These are phyloP conservation scores for Pseudogymnoascus sp. DNA, from an alignment of 2,329 filamentous ascomycete genomes.

Conservation along the genomic window DNA sequence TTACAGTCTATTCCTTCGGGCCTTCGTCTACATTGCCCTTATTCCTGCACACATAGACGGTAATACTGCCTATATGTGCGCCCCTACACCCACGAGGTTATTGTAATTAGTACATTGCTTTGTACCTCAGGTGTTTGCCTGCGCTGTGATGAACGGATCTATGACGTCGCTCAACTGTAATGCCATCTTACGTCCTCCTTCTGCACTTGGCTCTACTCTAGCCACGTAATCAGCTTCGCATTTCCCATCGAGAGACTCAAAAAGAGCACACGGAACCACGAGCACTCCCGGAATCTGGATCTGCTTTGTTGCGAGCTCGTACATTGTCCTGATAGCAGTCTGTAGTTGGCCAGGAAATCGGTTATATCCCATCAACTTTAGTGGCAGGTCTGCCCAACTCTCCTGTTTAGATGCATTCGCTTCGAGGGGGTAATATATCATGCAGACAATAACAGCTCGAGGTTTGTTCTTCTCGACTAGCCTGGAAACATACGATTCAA, in stretches of 20 bases:
- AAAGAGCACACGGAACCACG: constrained; percentile 16
- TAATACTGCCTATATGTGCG: no score
- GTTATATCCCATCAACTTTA: constrained; percentile 15
- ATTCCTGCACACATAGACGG: no score
- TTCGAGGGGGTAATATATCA: constrained; percentile 18
- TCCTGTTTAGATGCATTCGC: constrained; percentile 9
- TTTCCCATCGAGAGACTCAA: constrained; percentile 16
- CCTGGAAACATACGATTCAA: constrained; percentile 15
- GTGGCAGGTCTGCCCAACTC: constrained; percentile 15
- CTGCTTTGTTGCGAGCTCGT: constrained; percentile 14
- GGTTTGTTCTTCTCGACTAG: constrained; percentile 15
- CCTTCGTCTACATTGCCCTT: no score
- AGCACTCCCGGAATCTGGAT: constrained; percentile 11
- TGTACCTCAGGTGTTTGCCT: not conserved
- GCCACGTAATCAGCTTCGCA: constrained; percentile 13
- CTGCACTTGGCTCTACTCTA: constrained; percentile 17
- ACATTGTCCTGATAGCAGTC: constrained; percentile 14
- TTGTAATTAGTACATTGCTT: no score
- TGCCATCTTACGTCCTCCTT: constrained; percentile 17
- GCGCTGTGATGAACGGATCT: constrained; percentile 8
- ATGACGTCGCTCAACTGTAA: constrained; percentile 11
- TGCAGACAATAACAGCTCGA: constrained; percentile 15
- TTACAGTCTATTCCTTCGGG: no score
- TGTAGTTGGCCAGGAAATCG: constrained; percentile 14
- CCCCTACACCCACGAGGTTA: no score